Percentiles rank a stretch among this genome's conserved stretches.
Conservation (phyloP, 805 yeast species). For the Starmera dryadoides region DNA sequence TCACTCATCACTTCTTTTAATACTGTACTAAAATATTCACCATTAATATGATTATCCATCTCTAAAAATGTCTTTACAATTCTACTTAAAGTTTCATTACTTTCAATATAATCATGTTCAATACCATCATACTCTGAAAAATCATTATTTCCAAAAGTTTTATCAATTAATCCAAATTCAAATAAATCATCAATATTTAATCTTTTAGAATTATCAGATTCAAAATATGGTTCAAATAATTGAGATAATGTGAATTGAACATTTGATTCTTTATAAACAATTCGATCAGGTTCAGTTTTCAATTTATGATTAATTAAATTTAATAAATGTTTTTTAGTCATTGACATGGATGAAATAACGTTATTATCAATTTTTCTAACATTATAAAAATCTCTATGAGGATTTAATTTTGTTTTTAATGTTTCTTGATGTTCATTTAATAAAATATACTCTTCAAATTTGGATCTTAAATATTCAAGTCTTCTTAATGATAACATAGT, state of each 20-base stretch:
- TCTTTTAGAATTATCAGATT: constrained; percentile 20
- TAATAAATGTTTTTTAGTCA: constrained; percentile 85
- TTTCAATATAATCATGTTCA: constrained; percentile 14
- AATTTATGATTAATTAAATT: constrained; percentile 31
- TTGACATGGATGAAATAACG: constrained; percentile 94
- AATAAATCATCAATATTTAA: constrained; percentile 22
- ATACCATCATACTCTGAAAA: constrained; percentile 12
- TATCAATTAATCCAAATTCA: constrained; percentile 20
- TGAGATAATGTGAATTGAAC: constrained; percentile 15
- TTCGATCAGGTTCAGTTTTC: constrained; percentile 26
- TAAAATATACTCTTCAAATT: constrained; percentile 27
- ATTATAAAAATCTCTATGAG: constrained; percentile 36
- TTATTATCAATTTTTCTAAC: constrained; percentile 58
- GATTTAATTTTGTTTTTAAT: constrained; percentile 28
- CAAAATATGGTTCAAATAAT: constrained; percentile 20
- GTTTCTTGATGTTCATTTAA: constrained; percentile 28
- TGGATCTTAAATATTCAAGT: constrained; percentile 22
- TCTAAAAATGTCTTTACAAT: constrained; percentile 28
- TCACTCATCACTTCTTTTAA: constrained; percentile 25
- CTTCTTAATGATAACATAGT: constrained; percentile 18
- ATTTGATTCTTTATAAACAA: constrained; percentile 23
- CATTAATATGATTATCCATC: constrained; percentile 27
- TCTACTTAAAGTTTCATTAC: constrained; percentile 19
- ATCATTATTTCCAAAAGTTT: constrained; percentile 15
- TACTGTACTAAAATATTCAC: constrained; percentile 29